These are phyloP conservation scores for Ascochyta rabiei DNA, from an alignment of 2,329 filamentous ascomycete genomes.

Conservation along the genomic window DNA sequence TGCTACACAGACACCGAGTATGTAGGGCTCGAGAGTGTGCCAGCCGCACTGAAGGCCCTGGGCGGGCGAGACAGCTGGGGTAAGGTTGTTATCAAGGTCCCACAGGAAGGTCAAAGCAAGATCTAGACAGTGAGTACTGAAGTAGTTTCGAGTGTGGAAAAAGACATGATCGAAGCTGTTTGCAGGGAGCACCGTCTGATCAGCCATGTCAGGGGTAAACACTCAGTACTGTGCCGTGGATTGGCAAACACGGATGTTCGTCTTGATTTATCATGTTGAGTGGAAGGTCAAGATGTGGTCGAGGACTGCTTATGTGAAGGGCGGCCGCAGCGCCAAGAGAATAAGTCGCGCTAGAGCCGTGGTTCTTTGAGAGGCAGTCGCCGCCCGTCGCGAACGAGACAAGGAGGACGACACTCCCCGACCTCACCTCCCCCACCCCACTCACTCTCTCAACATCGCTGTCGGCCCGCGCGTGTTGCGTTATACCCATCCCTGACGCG, in stretches of 20 bases:
- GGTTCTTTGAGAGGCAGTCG: slow-evolving; percentile 34
- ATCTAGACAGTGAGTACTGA: slow-evolving; percentile 26
- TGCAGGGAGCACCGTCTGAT: not conserved
- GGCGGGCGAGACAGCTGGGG: slow-evolving; percentile 89
- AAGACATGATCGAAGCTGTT: not conserved
- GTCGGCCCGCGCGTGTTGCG: slow-evolving; percentile 11
- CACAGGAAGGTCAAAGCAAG: slow-evolving; percentile 58
- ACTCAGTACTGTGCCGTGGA: no score
- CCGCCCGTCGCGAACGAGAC: slow-evolving; percentile 29
- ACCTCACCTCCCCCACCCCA: slow-evolving; percentile 20
- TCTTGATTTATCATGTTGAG: not conserved
- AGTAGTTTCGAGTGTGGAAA: not conserved
- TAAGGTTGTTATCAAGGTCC: slow-evolving; percentile 89
- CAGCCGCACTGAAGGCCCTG: slow-evolving; percentile 75
- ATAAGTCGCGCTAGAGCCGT: slow-evolving; percentile 11
- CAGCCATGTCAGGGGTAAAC: no score
- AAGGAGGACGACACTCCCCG: slow-evolving; percentile 23
- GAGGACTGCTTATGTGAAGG: not conserved
- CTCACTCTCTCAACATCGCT: slow-evolving; percentile 12
- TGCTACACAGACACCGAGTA: slow-evolving; percentile 83
- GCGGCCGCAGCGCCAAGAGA: not conserved
- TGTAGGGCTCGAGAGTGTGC: slow-evolving; percentile 79
- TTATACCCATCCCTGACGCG: slow-evolving; percentile 13
- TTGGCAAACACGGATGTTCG: no score
- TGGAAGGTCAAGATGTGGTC: not conserved